These are phyloP conservation scores for Yamadazyma kitorensis DNA, from an alignment of 805 yeast genomes.

Conservation along the genomic window DNA sequence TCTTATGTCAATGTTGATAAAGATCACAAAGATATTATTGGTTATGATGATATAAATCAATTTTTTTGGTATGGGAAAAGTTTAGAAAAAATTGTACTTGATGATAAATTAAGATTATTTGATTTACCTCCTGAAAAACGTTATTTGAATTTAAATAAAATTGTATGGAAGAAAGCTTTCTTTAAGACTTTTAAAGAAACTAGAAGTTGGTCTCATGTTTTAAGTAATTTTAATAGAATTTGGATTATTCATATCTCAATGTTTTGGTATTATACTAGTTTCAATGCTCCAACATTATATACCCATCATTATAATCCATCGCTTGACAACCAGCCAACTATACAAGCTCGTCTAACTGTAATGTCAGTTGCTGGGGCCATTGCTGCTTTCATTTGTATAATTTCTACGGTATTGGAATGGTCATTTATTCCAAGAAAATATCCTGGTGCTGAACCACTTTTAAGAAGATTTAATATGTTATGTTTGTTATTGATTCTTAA, in stretches of 20 bases:
- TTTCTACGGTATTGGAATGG: slow-evolving; percentile 57
- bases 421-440: slow-evolving; percentile 67
- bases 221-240: slow-evolving; percentile 71
- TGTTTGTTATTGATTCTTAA: slow-evolving; percentile 42
- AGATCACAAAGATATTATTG: slow-evolving; percentile 70
- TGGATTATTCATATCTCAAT: slow-evolving; percentile 75
- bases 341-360: slow-evolving; percentile 51
- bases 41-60: slow-evolving; percentile 90
- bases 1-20: slow-evolving; percentile 47
- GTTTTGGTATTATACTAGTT: slow-evolving; percentile 75
- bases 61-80: slow-evolving; percentile 81
- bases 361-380: slow-evolving; percentile 68
- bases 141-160: slow-evolving; percentile 49
- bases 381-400: slow-evolving; percentile 53
- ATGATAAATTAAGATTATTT: slow-evolving; percentile 47
- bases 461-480: slow-evolving; percentile 45
- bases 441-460: slow-evolving; percentile 67
- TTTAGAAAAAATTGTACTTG: slow-evolving; percentile 51
- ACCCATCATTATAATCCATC: slow-evolving; percentile 53
- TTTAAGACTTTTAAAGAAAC: slow-evolving; percentile 73
- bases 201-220: slow-evolving; percentile 73
- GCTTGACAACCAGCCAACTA: slow-evolving; percentile 58
- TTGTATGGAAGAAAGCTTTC: slow-evolving; percentile 67
- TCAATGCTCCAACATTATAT: slow-evolving; percentile 67
- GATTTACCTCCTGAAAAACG: slow-evolving; percentile 55